These are phyloP conservation scores for Peniophora sp. DNA, from an alignment of 1,284 basidiomycete genomes.

Conservation along the genomic window DNA sequence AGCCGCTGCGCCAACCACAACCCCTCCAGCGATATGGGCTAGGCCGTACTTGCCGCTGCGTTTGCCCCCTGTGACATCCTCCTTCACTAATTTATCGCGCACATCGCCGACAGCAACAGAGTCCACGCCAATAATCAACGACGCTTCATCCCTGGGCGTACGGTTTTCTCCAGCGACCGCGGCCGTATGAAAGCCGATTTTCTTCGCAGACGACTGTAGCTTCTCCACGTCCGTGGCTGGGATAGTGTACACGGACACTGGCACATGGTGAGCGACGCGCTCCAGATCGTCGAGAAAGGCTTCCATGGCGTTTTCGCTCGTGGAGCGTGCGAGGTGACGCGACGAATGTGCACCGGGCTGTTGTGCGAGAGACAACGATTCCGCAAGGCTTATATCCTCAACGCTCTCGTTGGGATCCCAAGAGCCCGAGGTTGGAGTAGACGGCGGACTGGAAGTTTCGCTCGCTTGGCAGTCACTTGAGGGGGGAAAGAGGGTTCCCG, in stretches of 20 bases:
- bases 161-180: constrained; percentile 19
- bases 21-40: too few relatives aligned
- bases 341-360: too few relatives aligned
- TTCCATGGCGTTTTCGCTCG: constrained; percentile 44
- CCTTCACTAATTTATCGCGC: too few relatives aligned
- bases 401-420: background rate
- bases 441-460: constrained; percentile 9
- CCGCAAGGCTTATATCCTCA: background rate
- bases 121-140: constrained; percentile 44
- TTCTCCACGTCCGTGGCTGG: constrained; percentile 31
- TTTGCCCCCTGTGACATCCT: too few relatives aligned
- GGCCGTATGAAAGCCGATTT: constrained; percentile 34
- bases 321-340: constrained; percentile 31
- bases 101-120: constrained; percentile 23
- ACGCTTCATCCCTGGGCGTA: constrained; percentile 26
- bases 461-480: constrained; percentile 25
- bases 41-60: too few relatives aligned
- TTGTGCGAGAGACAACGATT: background rate
- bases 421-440: constrained; percentile 5
- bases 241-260: constrained; percentile 40
- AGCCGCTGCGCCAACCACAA: too few relatives aligned
- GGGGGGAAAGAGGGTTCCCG: constrained; percentile 42
- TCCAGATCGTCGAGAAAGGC: constrained; percentile 38
- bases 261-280: constrained; percentile 25
- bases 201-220: constrained; percentile 30